Base-by-base conservation (phyloP, 2,329 filamentous ascomycete species). In the Arthroderma sp. region DNA sequence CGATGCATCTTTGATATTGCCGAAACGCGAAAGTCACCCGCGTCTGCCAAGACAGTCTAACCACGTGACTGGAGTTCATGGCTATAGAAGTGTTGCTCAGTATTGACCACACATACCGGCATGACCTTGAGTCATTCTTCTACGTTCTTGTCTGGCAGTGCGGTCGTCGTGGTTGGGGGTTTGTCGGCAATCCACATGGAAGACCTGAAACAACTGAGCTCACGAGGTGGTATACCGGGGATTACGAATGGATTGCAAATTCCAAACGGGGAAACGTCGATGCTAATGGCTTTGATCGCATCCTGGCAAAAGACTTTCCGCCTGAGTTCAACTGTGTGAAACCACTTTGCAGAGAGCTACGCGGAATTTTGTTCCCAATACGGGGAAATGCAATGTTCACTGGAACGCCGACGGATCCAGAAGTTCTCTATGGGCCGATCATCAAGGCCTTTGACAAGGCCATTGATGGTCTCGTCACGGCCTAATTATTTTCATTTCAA, bases 41-140 rank as follows among this genome's bases (percentile, higher is more conserved):
- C 15, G 15, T 3, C 15, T 22, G 15, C 15, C 15, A 22, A 22
- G 15, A 22, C 15, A 22, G 15, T 22, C 1, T 22, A 3, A 2
- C 15, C 15, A 22, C 15, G 15, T 22, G 15, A 22, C 15, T 41
- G 49, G 49, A 59, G 38, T 63, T 61, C 39, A 65, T 64, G 54
- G 60, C 57, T 0, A 55, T 62, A 30, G 55, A 61, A 42, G 57
- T 66, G 6, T 47, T 66, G 5, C 40, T 50, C n/a, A 52, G 47
- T 5, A 47, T 50, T 3, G 47, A 53, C 30, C 56, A 63, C 43
- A 64, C 54, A 15, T 64, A 60, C 48, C 55, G 54, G 27, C 55
- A 62, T 40, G 55, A 61, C 47, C 51, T 60, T 22, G 56, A 61
- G 46, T 61, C 54, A 36, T 57, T 60, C 43, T 57, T 62, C 47